Evolutionary conservation across 768 basidiomycete species (phyloP).

Genomic region (Paxillus ammoniavirescens): DNA sequence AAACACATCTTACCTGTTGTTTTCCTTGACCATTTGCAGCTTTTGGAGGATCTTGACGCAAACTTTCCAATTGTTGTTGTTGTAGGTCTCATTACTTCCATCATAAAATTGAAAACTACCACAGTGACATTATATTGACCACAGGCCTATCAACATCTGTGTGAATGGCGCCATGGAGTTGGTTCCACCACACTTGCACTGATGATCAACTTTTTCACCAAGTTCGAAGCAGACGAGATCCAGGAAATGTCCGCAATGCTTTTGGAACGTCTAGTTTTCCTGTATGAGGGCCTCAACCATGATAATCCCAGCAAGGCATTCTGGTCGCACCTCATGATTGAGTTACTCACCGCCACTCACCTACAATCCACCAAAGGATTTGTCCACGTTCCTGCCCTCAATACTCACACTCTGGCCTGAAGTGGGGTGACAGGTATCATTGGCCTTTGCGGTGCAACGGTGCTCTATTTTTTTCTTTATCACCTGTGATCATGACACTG

Average conservation of each 20-base stretch:
- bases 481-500: background rate
- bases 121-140: no score
- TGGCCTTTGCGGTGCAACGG: background rate
- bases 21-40: no score
- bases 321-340: background rate
- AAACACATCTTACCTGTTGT: no score
- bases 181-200: background rate
- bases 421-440: background rate
- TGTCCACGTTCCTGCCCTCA: background rate
- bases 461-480: background rate
- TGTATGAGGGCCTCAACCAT: background rate
- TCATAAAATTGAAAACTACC: no score
- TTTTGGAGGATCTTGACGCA: no score
- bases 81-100: no score
- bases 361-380: background rate
- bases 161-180: constrained; percentile 5
- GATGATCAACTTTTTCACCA: background rate
- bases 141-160: constrained; percentile 6
- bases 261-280: background rate
- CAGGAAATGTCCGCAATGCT: constrained; percentile 2
- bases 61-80: no score
- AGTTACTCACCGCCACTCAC: background rate
- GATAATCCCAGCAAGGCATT: background rate
- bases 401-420: background rate
- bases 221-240: background rate